phyloP scores from a whole-genome alignment of 1,284 basidiomycete genomes.

The Malassezia equina region DNA sequence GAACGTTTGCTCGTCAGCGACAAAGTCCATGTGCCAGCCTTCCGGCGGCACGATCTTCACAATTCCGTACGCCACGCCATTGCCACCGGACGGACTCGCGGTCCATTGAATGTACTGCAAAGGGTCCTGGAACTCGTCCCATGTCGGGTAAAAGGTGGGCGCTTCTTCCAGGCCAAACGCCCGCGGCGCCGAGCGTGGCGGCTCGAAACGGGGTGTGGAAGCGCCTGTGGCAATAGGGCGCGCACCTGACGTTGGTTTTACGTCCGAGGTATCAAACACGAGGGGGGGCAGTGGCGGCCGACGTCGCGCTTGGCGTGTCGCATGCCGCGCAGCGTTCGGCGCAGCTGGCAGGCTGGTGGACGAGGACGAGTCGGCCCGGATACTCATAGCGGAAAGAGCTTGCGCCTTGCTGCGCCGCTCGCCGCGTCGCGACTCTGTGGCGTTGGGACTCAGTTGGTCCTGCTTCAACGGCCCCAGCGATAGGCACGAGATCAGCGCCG shows the following conservation, averaged over 20 bases:
- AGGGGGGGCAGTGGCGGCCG: slow-evolving; percentile 7
- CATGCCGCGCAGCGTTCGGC: slow-evolving; percentile 8
- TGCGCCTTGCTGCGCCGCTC: slow-evolving; percentile 14
- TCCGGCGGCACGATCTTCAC: slow-evolving; percentile 90
- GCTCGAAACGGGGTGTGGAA: slow-evolving; percentile 29
- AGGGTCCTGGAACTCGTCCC: slow-evolving; percentile 87
- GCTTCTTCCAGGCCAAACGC: slow-evolving; percentile 80
- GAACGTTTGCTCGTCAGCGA: slow-evolving; percentile 82
- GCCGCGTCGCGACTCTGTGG: not conserved
- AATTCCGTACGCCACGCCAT: slow-evolving; percentile 71
- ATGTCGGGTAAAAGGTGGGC: slow-evolving; percentile 75
- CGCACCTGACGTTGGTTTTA: not conserved
- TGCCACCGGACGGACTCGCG: slow-evolving; percentile 58
- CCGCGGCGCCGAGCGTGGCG: slow-evolving; percentile 26
- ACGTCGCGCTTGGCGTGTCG: slow-evolving; percentile 8
- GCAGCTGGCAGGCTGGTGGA: not conserved
- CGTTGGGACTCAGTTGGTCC: not conserved
- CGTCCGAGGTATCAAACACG: slow-evolving; percentile 2
- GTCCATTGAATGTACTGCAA: slow-evolving; percentile 74
- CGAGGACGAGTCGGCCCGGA: not conserved
- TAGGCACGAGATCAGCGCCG: slow-evolving; percentile 8
- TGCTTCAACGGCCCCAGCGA: slow-evolving; percentile 6
- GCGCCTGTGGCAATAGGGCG: slow-evolving; percentile 27
- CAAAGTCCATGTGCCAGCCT: slow-evolving; percentile 92
- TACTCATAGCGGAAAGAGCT: slow-evolving; percentile 8